These are phyloP conservation scores for Kluyveromyces sp. DNA, from an alignment of 1,139 yeast genomes.

Conservation along the genomic window DNA sequence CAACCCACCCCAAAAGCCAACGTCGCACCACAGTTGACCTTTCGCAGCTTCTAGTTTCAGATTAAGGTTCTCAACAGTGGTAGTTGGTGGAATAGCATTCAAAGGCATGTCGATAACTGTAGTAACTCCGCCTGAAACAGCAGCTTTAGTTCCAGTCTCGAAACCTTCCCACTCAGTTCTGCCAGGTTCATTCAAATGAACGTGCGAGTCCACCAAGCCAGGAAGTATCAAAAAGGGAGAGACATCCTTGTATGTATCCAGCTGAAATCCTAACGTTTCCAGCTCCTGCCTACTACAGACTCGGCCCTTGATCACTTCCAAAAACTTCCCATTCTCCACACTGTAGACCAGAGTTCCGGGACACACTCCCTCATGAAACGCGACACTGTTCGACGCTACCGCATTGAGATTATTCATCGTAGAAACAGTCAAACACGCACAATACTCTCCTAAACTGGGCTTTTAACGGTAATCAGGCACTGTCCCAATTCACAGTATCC, in stretches of 20 bases:
- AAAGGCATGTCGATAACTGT: slow-evolving; percentile 95
- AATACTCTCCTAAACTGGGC: not conserved
- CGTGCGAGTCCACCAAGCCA: slow-evolving; percentile 90
- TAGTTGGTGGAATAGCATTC: slow-evolving; percentile 93
- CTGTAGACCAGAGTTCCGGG: slow-evolving; percentile 70
- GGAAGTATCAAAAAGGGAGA: slow-evolving; percentile 70
- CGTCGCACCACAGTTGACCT: slow-evolving; percentile 85
- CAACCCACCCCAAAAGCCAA: slow-evolving; percentile 94
- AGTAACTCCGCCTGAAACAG: slow-evolving; percentile 93
- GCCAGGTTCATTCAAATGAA: slow-evolving; percentile 90
- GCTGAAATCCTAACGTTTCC: slow-evolving; percentile 38
- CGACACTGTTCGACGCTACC: slow-evolving; percentile 58
- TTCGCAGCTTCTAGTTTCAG: slow-evolving; percentile 70
- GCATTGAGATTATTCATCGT: slow-evolving; percentile 36
- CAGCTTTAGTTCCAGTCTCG: slow-evolving; percentile 85
- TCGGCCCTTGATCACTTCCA: slow-evolving; percentile 38
- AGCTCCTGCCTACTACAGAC: slow-evolving; percentile 38
- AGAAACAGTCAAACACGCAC: too few species aligned
- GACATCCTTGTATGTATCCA: slow-evolving; percentile 44
- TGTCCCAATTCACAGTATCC: too few species aligned
- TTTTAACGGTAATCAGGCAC: too few species aligned
- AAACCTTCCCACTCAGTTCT: slow-evolving; percentile 96
- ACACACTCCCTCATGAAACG: slow-evolving; percentile 42
- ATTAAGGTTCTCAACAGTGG: slow-evolving; percentile 69
- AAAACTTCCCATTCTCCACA: slow-evolving; percentile 55